A percentile compares a stretch with the other conserved stretches of the same genome.
These are phyloP conservation scores for Harringtonia aguacate DNA, from an alignment of 2,329 filamentous ascomycete species.

Conservation along the genomic window DNA sequence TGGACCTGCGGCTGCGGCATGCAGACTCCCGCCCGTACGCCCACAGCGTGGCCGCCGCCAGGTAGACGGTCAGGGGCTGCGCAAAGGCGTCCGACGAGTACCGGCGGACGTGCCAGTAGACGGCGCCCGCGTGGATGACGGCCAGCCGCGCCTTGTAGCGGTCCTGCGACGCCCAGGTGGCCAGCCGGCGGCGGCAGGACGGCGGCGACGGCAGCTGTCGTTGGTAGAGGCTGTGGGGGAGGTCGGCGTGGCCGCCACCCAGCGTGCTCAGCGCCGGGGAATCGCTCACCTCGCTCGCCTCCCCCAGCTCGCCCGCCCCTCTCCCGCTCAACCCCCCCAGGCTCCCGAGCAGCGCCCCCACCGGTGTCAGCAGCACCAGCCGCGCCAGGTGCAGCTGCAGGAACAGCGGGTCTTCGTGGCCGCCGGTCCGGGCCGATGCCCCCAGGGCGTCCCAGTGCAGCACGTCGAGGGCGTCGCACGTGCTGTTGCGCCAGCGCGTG, in stretches of 20 bases:
- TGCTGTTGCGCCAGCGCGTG: slow-evolving; percentile 30
- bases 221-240: not conserved
- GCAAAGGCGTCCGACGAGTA: slow-evolving; percentile 36
- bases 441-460: slow-evolving; percentile 31
- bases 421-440: slow-evolving; percentile 24
- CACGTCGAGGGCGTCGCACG: slow-evolving; percentile 29
- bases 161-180: slow-evolving; percentile 37
- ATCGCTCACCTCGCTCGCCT: no score
- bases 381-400: slow-evolving; percentile 29
- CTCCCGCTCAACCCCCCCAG: not conserved
- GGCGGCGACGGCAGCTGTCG: slow-evolving; percentile 1
- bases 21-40: no score
- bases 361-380: slow-evolving; percentile 27
- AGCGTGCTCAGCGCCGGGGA: no score
- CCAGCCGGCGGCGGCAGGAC: slow-evolving; percentile 21
- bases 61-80: slow-evolving; percentile 31
- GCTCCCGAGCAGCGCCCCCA: slow-evolving; percentile 15
- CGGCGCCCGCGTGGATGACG: slow-evolving; percentile 40
- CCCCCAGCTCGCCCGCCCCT: no score
- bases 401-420: slow-evolving; percentile 31
- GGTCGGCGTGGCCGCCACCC: no score
- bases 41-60: slow-evolving; percentile 35
- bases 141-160: slow-evolving; percentile 46
- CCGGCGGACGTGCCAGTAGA: slow-evolving; percentile 40
- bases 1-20: no score